These are phyloP conservation scores for Emergomyces orientalis DNA, from an alignment of 2,329 filamentous ascomycete genomes.

Conservation along the genomic window DNA sequence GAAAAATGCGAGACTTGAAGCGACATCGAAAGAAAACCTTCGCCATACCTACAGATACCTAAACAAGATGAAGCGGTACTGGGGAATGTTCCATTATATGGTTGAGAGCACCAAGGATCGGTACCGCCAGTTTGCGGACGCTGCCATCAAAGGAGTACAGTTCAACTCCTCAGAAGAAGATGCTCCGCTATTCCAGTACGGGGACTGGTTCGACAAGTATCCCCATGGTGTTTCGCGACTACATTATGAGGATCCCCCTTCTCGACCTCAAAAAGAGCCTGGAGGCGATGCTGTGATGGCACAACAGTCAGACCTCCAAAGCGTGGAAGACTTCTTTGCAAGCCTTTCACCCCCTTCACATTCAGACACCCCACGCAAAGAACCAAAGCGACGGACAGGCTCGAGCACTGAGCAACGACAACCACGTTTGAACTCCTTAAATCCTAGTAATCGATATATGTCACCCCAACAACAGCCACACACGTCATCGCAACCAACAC, in stretches of 20 bases:
- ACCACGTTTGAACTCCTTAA: background rate
- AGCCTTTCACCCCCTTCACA: slow-evolving; percentile 57
- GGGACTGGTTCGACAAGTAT: slow-evolving; percentile 94
- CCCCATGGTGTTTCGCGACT: slow-evolving; percentile 80
- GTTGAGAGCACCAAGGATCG: slow-evolving; percentile 84
- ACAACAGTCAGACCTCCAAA: slow-evolving; percentile 82
- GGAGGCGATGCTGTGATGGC: slow-evolving; percentile 82
- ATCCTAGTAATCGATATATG: background rate
- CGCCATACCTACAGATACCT: slow-evolving; percentile 83
- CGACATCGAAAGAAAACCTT: slow-evolving; percentile 71
- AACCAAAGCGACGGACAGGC: slow-evolving; percentile 32
- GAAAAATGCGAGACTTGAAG: slow-evolving; percentile 65
- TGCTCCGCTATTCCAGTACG: slow-evolving; percentile 77
- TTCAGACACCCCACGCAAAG: slow-evolving; percentile 41
- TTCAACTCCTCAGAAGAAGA: slow-evolving; percentile 39
- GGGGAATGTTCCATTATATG: slow-evolving; percentile 98
- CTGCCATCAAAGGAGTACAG: slow-evolving; percentile 53
- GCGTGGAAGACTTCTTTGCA: slow-evolving; percentile 88
- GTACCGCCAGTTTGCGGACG: slow-evolving; percentile 76
- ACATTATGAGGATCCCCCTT: slow-evolving; percentile 69
- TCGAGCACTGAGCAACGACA: background rate
- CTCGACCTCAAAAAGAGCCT: slow-evolving; percentile 60
- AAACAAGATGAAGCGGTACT: slow-evolving; percentile 91
- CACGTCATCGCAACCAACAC: slow-evolving; percentile 9
- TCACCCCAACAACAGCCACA: slow-evolving; percentile 9